phyloP scores from a whole-genome alignment of 306 rosid genomes.

The Carpinus fangiana region DNA sequence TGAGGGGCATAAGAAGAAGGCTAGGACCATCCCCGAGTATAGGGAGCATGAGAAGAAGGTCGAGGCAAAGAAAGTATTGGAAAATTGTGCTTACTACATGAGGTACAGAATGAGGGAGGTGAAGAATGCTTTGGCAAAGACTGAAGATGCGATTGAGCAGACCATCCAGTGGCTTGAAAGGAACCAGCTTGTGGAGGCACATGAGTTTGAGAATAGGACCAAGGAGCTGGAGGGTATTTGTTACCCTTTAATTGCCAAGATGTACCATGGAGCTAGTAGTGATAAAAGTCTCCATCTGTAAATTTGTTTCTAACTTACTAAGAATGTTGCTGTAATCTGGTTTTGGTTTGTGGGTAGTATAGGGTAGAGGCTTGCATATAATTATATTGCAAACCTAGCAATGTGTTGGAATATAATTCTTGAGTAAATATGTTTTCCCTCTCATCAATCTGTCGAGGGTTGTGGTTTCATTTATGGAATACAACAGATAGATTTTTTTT shows the following conservation, averaged over 20 bases:
- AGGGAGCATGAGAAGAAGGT: background rate
- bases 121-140: constrained; percentile 1
- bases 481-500: too few relatives aligned
- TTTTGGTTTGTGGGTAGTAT: background rate
- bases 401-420: too few relatives aligned
- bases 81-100: constrained; percentile 15
- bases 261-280: background rate
- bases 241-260: background rate
- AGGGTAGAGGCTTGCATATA: too few relatives aligned
- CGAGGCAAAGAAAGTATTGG: constrained; percentile 8
- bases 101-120: constrained; percentile 4
- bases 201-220: constrained; percentile 10
- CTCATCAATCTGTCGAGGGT: too few relatives aligned
- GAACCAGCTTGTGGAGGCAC: constrained; percentile 9
- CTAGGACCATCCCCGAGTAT: background rate
- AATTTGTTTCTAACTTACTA: background rate
- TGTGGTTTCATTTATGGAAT: too few relatives aligned
- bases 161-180: background rate
- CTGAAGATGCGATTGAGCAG: constrained; percentile 13
- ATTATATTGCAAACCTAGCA: too few relatives aligned
- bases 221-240: constrained; percentile 3
- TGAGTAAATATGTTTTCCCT: too few relatives aligned
- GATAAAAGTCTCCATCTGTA: background rate
- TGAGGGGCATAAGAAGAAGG: background rate
- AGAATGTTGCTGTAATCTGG: background rate